Percentiles rank a stretch among this genome's conserved stretches.
These are phyloP conservation scores for Paraphaeosphaeria minitans DNA, from an alignment of 2,329 filamentous ascomycete genomes.

Conservation along the genomic window DNA sequence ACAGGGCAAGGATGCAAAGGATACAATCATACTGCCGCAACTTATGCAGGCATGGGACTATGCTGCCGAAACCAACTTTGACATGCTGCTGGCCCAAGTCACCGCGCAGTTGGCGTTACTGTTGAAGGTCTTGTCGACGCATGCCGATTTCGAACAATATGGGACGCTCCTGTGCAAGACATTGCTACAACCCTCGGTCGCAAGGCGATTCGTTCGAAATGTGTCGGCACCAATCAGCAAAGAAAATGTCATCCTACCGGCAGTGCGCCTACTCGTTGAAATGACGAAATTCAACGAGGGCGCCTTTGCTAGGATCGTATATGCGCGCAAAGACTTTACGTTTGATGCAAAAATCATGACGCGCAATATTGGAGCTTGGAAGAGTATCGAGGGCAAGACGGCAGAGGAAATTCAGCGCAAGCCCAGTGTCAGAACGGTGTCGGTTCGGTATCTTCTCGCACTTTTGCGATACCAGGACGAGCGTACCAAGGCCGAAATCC, in stretches of 20 bases:
- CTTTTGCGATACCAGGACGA: constrained; percentile 78
- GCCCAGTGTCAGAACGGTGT: constrained; percentile 81
- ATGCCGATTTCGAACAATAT: constrained; percentile 74
- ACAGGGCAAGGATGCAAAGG: constrained; percentile 57
- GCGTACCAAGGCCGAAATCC: constrained; percentile 78
- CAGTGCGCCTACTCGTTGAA: constrained; percentile 82
- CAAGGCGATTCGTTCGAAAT: constrained; percentile 79
- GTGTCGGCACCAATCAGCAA: constrained; percentile 81
- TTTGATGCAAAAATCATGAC: constrained; percentile 73
- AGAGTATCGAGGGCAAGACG: constrained; percentile 54
- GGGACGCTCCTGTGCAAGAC: constrained; percentile 81
- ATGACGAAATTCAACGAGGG: constrained; percentile 87
- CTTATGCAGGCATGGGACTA: constrained; percentile 89
- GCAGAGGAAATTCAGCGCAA: constrained; percentile 67
- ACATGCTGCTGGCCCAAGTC: constrained; percentile 78
- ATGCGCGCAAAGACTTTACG: constrained; percentile 76
- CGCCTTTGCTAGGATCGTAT: constrained; percentile 75
- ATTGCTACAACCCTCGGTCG: constrained; percentile 77
- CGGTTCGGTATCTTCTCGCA: constrained; percentile 78
- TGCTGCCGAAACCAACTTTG: constrained; percentile 78
- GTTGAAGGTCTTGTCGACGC: constrained; percentile 74
- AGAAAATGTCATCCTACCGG: constrained; percentile 87
- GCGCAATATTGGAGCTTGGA: constrained; percentile 77
- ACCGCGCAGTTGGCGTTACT: constrained; percentile 82
- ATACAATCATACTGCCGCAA: constrained; percentile 72